phyloP scores from a whole-genome alignment of 768 basidiomycete genomes.

The Panus rudis region DNA sequence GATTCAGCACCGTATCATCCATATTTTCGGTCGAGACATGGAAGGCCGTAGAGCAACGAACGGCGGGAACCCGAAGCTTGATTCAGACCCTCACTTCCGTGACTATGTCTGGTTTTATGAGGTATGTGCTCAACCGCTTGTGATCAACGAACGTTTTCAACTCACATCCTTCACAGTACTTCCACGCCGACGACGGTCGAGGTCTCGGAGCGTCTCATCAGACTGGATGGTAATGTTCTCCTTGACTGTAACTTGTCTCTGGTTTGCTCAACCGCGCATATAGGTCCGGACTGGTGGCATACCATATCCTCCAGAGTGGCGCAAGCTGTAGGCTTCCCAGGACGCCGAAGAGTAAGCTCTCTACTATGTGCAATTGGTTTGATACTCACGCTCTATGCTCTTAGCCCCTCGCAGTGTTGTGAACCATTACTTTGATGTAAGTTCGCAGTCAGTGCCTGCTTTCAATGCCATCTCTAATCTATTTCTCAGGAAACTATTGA shows the following conservation, averaged over 20 bases:
- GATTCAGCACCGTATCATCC: conserved; percentile 98
- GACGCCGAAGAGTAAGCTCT: conserved; percentile 80
- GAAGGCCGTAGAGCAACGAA: conserved; percentile 87
- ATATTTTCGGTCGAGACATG: conserved; percentile 92
- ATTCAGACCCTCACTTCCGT: conserved; percentile 90
- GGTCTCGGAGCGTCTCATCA: conserved; percentile 98
- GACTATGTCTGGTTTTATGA: conserved; percentile 98
- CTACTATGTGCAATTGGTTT: background rate
- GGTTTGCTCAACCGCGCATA: too few relatives aligned
- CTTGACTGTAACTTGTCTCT: background rate
- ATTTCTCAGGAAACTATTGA: conserved; percentile 62
- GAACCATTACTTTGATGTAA: conserved; percentile 90
- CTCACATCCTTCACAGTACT: conserved; percentile 51
- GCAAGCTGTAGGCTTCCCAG: conserved; percentile 84
- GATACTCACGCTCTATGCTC: conserved; percentile 7
- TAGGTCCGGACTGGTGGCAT: conserved; percentile 86
- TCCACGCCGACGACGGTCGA: conserved; percentile 88
- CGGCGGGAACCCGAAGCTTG: conserved; percentile 80
- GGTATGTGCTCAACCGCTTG: conserved; percentile 32
- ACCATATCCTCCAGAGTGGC: conserved; percentile 87
- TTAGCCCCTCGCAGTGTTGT: conserved; percentile 82
- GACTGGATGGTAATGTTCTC: conserved; percentile 78
- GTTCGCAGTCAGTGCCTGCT: conserved; percentile 19
- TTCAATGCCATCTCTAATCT: conserved; percentile 1
- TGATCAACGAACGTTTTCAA: background rate